Conservation (phyloP, 352 stramenopile species). For the Albugo laibachii region DNA sequence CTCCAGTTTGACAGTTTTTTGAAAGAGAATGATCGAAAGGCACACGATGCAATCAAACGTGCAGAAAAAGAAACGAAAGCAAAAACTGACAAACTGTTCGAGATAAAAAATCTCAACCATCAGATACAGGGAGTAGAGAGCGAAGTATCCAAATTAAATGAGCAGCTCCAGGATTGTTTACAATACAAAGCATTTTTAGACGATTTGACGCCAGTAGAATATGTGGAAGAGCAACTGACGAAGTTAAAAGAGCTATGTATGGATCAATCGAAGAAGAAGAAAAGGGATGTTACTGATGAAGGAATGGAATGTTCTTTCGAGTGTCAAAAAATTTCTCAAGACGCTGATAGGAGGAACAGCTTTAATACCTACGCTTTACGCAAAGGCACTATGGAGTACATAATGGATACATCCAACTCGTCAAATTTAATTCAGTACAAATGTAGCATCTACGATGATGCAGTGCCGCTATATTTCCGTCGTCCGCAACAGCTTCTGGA, state of each 20-base stretch:
- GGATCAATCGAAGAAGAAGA: slow-evolving; percentile 33
- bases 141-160: slow-evolving; percentile 88
- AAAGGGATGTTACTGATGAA: slow-evolving; percentile 46
- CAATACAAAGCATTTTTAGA: slow-evolving; percentile 89
- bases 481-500: slow-evolving; percentile 85
- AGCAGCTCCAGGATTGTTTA: slow-evolving; percentile 87
- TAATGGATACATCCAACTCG: slow-evolving; percentile 30
- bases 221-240: slow-evolving; percentile 55
- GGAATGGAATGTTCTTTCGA: slow-evolving; percentile 1
- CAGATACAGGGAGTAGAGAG: slow-evolving; percentile 87
- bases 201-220: slow-evolving; percentile 76
- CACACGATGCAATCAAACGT: slow-evolving; percentile 88
- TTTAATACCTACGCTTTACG: not conserved
- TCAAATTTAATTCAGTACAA: slow-evolving; percentile 43
- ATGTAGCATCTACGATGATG: slow-evolving; percentile 67
- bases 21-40: slow-evolving; percentile 96
- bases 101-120: slow-evolving; percentile 91
- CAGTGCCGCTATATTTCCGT: slow-evolving; percentile 91
- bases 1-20: slow-evolving; percentile 92
- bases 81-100: slow-evolving; percentile 87
- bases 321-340: slow-evolving; percentile 5
- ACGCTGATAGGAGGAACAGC: slow-evolving; percentile 4
- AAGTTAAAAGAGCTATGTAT: slow-evolving; percentile 49
- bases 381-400: slow-evolving; percentile 39
- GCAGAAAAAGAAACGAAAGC: slow-evolving; percentile 87